These are phyloP conservation scores for Diaporthe caulivora DNA, from an alignment of 2,329 filamentous ascomycete species.

Conservation along the genomic window DNA sequence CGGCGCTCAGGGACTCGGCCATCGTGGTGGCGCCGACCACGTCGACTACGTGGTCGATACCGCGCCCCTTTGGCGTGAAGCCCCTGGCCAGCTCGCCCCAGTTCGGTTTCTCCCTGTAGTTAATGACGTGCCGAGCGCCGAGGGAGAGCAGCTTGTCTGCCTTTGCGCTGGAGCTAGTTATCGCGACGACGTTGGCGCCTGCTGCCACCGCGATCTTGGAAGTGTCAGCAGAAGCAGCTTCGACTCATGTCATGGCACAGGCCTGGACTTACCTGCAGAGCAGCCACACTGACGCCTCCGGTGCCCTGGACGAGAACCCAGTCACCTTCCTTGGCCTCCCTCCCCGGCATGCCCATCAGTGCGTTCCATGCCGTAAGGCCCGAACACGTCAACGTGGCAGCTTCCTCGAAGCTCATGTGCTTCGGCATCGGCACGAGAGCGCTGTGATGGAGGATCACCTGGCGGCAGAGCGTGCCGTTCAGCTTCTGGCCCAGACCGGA, in stretches of 20 bases:
- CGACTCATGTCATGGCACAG: too few relatives aligned
- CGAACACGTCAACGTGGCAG: constrained; percentile 62
- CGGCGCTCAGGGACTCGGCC: constrained; percentile 64
- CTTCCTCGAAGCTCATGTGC: constrained; percentile 53
- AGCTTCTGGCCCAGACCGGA: constrained; percentile 68
- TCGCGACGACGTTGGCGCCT: constrained; percentile 68
- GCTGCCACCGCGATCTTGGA: constrained; percentile 55
- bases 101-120: constrained; percentile 67
- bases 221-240: neutral
- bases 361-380: constrained; percentile 65
- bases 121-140: constrained; percentile 70
- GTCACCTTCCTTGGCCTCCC: constrained; percentile 52
- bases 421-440: constrained; percentile 66
- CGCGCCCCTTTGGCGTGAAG: constrained; percentile 58
- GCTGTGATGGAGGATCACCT: constrained; percentile 68
- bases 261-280: constrained; percentile 48
- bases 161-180: constrained; percentile 69
- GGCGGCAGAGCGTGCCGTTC: constrained; percentile 69
- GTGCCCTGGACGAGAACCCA: constrained; percentile 55
- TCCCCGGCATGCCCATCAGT: constrained; percentile 59
- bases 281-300: constrained; percentile 54
- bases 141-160: constrained; percentile 63
- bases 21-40: constrained; percentile 76
- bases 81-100: constrained; percentile 72
- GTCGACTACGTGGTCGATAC: constrained; percentile 74